Percentiles rank a stretch among this genome's conserved stretches.
phyloP scores from a whole-genome alignment of 495 filamentous ascomycete genomes.

The Annulohypoxylon maeteangense region DNA sequence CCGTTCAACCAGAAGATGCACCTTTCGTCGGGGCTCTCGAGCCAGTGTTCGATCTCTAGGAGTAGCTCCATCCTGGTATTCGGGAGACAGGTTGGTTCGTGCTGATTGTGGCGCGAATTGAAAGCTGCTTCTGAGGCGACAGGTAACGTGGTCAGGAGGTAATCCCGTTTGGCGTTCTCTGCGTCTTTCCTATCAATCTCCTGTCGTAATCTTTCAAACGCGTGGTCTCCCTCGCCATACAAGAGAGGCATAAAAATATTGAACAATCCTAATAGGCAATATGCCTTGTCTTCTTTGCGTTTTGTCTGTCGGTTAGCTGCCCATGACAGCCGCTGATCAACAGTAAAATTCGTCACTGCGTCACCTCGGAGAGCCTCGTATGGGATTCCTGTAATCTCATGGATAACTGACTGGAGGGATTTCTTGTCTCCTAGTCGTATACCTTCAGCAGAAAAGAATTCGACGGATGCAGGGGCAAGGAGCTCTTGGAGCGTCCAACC shows the following conservation, averaged over 20 bases:
- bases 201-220: neutral
- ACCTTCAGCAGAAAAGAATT: neutral
- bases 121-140: neutral
- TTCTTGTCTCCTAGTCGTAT: neutral
- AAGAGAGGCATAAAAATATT: neutral
- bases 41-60: neutral
- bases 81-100: neutral
- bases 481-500: neutral
- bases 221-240: neutral
- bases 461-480: neutral
- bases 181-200: neutral
- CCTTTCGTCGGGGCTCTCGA: neutral
- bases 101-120: neutral
- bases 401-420: neutral
- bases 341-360: neutral
- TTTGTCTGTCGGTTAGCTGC: neutral
- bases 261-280: neutral
- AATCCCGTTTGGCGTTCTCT: neutral
- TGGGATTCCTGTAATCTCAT: neutral
- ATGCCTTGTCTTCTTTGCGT: neutral
- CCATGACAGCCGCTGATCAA: neutral
- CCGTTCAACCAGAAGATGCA: neutral
- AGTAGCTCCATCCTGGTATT: neutral
- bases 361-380: neutral
- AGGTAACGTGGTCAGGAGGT: neutral